Base-by-base conservation (phyloP, 768 basidiomycete genomes). In the Mycena polygramma region DNA sequence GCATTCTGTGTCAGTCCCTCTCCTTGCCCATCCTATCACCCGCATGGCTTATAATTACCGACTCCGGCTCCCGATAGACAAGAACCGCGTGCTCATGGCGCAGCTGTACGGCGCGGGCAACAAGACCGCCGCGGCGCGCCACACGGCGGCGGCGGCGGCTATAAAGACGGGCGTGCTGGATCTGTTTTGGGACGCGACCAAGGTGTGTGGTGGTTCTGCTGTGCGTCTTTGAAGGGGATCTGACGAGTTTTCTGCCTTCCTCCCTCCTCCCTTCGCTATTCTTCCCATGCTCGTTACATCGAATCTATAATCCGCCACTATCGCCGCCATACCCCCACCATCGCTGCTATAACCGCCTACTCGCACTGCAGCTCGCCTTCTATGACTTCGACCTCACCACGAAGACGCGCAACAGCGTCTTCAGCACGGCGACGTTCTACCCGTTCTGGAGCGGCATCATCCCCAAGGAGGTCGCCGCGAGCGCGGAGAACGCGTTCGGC, bases 371-470 rank as follows among this genome's bases (percentile, higher is more conserved):
- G 83, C 83, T 95, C n/a, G 92, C 92, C 0, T 97, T 97, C 81
- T 97, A 97, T 75, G 96, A 97, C 80, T 98, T 93, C 81, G 94
- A 95, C 78, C 79, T 92, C 48, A 91, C 89, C 9, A 86, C 90
- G 3, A 90, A 91, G 58, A 76, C 87, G 17, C 89, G 92, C 61
- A 91, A 89, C 75, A 79, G 74, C 57, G 77, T 94, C 37, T 96
- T 92, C 82, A 89, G 89, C n/a, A 85, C 82, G 3, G 96, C 94
- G 1, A 90, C 88, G 1, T 96, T 90, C 83, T 95, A 95, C 78
- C 94, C 96, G 0, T 83, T 92, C 57, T 98, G 96, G 97, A 91
- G 87, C 60, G 92, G 90, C 20, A 96, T 98, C 75, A 83, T 95
- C 55, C 97, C 97, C 0, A 75, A 86, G 26, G 92, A 94, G 74